Percentiles rank a stretch among this genome's conserved stretches.
Conservation (phyloP, 495 filamentous ascomycete genomes). For the Talaromyces thailandensis region DNA sequence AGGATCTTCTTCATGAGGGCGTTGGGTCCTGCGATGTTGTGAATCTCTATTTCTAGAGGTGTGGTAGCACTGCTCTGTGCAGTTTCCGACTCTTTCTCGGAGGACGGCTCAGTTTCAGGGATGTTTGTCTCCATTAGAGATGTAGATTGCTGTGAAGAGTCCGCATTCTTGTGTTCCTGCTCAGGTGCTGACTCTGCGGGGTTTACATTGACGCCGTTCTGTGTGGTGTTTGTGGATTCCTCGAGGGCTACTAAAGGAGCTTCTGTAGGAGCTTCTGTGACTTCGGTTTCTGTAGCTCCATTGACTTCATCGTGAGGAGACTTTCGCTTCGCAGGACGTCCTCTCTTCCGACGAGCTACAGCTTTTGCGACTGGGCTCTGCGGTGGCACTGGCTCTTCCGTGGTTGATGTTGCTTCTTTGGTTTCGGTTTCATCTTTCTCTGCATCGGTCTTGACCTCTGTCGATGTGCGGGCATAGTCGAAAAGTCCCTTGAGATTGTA, state of each 20-base stretch:
- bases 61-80: background rate
- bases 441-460: background rate
- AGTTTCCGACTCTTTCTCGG: background rate
- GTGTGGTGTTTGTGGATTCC: background rate
- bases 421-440: background rate
- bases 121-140: background rate
- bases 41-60: constrained; percentile 9
- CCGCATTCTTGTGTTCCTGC: background rate
- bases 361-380: background rate
- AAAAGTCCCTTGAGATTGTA: background rate
- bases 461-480: background rate
- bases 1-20: constrained; percentile 29
- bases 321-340: background rate
- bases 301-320: background rate
- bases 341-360: background rate
- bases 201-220: background rate
- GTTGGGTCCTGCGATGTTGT: constrained; percentile 20
- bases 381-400: background rate
- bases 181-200: background rate
- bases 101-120: background rate
- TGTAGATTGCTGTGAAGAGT: background rate
- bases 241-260: background rate
- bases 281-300: background rate
- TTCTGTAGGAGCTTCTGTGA: background rate
- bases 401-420: background rate